Base-by-base conservation (phyloP, 345 rosid genomes). In the thale cress (Arabidopsis thaliana) region DNA sequence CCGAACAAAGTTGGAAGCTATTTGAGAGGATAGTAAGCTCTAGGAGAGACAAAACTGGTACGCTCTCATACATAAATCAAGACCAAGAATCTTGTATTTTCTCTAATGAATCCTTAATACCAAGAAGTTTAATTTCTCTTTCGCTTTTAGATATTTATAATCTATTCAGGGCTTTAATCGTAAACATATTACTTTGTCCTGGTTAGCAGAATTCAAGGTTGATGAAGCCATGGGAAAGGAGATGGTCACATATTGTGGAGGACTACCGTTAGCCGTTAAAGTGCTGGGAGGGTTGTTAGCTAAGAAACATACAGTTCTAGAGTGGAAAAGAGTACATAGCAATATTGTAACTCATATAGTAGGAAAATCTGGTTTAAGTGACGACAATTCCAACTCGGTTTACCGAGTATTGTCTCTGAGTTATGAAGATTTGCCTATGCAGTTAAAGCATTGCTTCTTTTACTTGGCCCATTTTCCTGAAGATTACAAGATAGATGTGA, bases 1-100 rank as follows among this genome's bases (percentile, higher is more conserved):
- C 60, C 0, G 8, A 64, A 30, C 67, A 83, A 40, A 84, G 87
- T 25, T 85, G 89, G 87, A 79, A 71, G 6, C 32, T 85, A 69
- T 67, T 82, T 10, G 67, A 30, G 23, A 79, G 52, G 52, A 84
- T 78, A 44, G 80, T 53, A 53, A 28, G 32, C 32, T 28, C 32
- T 14, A 4, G 23, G 50, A 67, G 4, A 32, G 71, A 50, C 12
- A 38, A 33, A 33, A 33, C 34, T 33, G 34, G 34, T 33, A 33
- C 34, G 1, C 34, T 33, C 1, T 5, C 34, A 33, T 33, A 33
- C 1, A 33, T 33, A 33, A 33, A 33, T 0, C 2, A 4, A 42
- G 46, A 42, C 46, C 46, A 42, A 13, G 16, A 42, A 42, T 42
- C 46, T 42, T 42, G 3, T 12, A 3, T 42, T 42, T 46, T 46